Conservation (phyloP, 192 early-diverging fungal genomes). For the Coemansia sp. region DNA sequence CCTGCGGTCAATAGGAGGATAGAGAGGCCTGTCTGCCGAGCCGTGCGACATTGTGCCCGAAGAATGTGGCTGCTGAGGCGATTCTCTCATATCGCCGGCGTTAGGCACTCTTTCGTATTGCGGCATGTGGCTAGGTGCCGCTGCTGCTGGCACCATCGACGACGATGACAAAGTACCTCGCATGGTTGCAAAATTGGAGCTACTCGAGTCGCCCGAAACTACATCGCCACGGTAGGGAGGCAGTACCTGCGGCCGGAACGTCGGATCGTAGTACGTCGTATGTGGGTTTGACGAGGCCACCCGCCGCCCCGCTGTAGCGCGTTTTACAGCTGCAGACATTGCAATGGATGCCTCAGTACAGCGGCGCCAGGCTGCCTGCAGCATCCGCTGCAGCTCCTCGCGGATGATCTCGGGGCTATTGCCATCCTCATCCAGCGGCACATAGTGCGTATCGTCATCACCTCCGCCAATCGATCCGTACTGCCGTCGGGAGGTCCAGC, state of each 20-base stretch:
- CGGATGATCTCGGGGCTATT: constrained; percentile 43
- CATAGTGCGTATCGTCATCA: constrained; percentile 12
- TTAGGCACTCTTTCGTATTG: constrained; percentile 13
- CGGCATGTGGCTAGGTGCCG: constrained; percentile 4
- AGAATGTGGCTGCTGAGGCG: constrained; percentile 18
- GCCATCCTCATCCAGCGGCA: constrained; percentile 42
- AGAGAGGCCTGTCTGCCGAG: constrained; percentile 13
- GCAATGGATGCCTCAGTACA: constrained; percentile 47
- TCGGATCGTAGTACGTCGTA: constrained; percentile 44
- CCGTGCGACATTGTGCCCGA: constrained; percentile 6
- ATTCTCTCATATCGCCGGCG: constrained; percentile 21
- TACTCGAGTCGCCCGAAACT: constrained; percentile 10
- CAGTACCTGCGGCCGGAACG: constrained; percentile 44
- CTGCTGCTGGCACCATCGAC: not conserved
- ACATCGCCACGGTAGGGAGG: constrained; percentile 43
- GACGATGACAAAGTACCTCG: no score
- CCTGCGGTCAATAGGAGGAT: constrained; percentile 12
- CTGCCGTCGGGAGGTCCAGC: constrained; percentile 23
- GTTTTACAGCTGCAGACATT: constrained; percentile 43
- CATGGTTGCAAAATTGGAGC: not conserved
- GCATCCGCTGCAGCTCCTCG: constrained; percentile 51
- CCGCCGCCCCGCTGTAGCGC: constrained; percentile 28
- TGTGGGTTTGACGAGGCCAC: constrained; percentile 32
- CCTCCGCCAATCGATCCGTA: constrained; percentile 10
- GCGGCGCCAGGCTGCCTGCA: constrained; percentile 44